Conservation (phyloP, 2,329 filamentous ascomycete genomes). For the Colletotrichum musae region DNA sequence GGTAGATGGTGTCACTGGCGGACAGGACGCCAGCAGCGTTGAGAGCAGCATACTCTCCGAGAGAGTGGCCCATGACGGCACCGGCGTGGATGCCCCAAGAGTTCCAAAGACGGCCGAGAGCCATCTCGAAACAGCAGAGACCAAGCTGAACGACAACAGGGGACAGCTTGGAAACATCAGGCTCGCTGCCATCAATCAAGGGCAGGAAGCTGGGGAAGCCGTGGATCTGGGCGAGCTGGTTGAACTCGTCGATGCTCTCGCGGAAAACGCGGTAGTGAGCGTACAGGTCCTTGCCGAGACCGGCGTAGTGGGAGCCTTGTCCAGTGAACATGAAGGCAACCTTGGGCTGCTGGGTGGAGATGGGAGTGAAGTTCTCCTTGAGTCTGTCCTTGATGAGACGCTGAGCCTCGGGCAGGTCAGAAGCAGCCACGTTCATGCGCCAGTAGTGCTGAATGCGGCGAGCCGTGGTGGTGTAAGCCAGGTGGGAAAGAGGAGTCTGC, state of each 20-base stretch:
- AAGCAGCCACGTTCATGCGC: constrained; percentile 61
- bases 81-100: constrained; percentile 70
- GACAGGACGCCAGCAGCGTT: constrained; percentile 80
- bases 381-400: constrained; percentile 57
- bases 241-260: constrained; percentile 69
- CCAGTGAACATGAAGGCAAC: constrained; percentile 70
- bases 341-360: constrained; percentile 60
- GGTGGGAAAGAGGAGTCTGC: constrained; percentile 66
- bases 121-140: constrained; percentile 70
- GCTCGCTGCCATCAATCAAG: constrained; percentile 57
- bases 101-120: constrained; percentile 68
- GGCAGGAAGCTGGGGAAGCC: constrained; percentile 71
- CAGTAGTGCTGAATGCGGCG: constrained; percentile 67
- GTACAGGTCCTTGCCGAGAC: constrained; percentile 66
- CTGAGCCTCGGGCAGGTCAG: constrained; percentile 58
- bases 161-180: constrained; percentile 60
- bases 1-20: constrained; percentile 78
- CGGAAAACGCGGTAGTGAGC: constrained; percentile 63
- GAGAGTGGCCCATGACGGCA: constrained; percentile 72
- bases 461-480: constrained; percentile 79
- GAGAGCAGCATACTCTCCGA: constrained; percentile 82
- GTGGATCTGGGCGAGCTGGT: constrained; percentile 64
- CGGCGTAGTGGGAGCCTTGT: constrained; percentile 69
- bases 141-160: constrained; percentile 69
- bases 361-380: constrained; percentile 59